Evolutionary conservation across 208 protist genomes (phyloP).

Genomic region (Strigomonas culicis): DNA sequence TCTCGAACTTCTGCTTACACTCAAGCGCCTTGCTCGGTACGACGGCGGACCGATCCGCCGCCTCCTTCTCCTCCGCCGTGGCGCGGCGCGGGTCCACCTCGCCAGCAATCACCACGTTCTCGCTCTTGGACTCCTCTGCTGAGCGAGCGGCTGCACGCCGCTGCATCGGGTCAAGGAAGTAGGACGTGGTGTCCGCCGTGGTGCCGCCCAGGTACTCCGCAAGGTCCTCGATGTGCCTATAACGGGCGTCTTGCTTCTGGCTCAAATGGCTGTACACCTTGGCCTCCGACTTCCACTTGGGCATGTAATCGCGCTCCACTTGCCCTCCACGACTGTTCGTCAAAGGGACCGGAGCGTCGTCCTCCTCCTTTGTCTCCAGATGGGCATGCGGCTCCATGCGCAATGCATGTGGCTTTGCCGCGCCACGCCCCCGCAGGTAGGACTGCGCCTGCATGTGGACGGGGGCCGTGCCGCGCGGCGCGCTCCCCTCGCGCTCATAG

Average conservation of each 20-base stretch:
- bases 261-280: background rate
- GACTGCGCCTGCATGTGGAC: too few relatives aligned
- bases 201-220: conserved; percentile 15
- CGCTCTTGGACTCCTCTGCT: background rate
- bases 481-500: too few relatives aligned
- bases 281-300: background rate
- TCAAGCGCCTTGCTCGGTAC: background rate
- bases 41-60: background rate
- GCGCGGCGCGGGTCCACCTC: background rate
- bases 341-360: too few relatives aligned
- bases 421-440: too few relatives aligned
- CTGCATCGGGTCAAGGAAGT: conserved; percentile 37
- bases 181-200: conserved; percentile 11
- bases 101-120: background rate
- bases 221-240: conserved; percentile 30
- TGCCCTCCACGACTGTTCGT: too few relatives aligned
- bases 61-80: background rate
- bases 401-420: too few relatives aligned
- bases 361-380: too few relatives aligned
- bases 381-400: too few relatives aligned
- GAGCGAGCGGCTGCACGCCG: conserved; percentile 9
- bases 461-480: too few relatives aligned
- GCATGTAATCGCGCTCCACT: background rate
- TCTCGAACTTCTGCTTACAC: conserved; percentile 18
- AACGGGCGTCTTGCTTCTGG: conserved; percentile 1